Evolutionary conservation across 495 filamentous ascomycete species (phyloP).

Genomic region (Penicillium longicatenatum): DNA sequence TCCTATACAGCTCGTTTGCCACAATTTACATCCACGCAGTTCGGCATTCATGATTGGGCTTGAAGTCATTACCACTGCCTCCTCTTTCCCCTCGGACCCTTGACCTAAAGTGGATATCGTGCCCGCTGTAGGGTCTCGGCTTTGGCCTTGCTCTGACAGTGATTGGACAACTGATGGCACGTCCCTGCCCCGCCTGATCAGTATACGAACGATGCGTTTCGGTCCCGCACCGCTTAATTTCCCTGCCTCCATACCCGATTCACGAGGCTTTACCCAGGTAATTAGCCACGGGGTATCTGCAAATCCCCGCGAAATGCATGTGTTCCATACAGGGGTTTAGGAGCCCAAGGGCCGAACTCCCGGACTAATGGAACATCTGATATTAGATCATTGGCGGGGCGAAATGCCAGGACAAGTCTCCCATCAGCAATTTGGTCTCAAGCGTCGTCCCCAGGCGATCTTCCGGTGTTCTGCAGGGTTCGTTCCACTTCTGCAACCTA

Average conservation of each 20-base stretch:
- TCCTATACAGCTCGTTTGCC: background rate
- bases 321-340: background rate
- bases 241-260: background rate
- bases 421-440: background rate
- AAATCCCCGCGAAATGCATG: background rate
- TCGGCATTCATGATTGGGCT: slow-evolving; percentile 6
- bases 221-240: slow-evolving; percentile 10
- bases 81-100: slow-evolving; percentile 21
- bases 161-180: slow-evolving; percentile 10
- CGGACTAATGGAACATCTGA: background rate
- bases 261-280: background rate
- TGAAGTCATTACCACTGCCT: slow-evolving; percentile 4
- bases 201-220: background rate
- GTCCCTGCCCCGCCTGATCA: slow-evolving; percentile 18
- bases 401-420: background rate
- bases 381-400: background rate
- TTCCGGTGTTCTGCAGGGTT: slow-evolving; percentile 21
- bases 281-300: background rate
- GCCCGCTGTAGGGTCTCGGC: slow-evolving; percentile 19
- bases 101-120: slow-evolving; percentile 22
- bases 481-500: slow-evolving; percentile 4
- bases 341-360: background rate
- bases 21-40: slow-evolving; percentile 2
- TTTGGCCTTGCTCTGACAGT: slow-evolving; percentile 5
- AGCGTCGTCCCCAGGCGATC: slow-evolving; percentile 19